A percentile compares a stretch with the other conserved stretches of the same genome.
Evolutionary conservation across 805 yeast genomes (phyloP).

Genomic region (Tetrapisispora namnaoensis): DNA sequence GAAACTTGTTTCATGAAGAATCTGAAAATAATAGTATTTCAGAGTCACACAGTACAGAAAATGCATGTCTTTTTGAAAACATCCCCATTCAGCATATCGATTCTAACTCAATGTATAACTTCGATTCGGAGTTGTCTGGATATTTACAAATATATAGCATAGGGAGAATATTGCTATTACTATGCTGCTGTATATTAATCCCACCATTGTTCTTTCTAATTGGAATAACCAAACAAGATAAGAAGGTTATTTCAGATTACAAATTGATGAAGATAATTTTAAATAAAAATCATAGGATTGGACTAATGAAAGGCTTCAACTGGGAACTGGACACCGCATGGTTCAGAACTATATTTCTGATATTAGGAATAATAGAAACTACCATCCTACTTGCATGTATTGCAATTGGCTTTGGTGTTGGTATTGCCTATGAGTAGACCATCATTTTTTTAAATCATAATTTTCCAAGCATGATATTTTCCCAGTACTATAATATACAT

Average conservation of each 20-base stretch:
- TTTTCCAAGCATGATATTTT: not conserved
- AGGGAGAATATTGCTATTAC: slow-evolving; percentile 10
- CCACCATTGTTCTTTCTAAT: slow-evolving; percentile 27
- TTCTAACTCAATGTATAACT: slow-evolving; percentile 18
- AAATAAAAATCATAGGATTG: slow-evolving; percentile 17
- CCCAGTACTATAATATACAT: too few species aligned
- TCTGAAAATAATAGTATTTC: not conserved
- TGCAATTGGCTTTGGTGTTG: slow-evolving; percentile 38
- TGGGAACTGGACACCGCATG: slow-evolving; percentile 26
- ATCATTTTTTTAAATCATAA: too few species aligned
- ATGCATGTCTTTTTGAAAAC: not conserved
- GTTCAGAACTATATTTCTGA: slow-evolving; percentile 26
- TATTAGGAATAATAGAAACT: slow-evolving; percentile 25
- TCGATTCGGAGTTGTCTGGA: slow-evolving; percentile 12
- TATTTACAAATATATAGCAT: slow-evolving; percentile 20
- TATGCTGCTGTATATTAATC: slow-evolving; percentile 13
- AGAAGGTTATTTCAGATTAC: slow-evolving; percentile 15
- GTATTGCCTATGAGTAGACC: slow-evolving; percentile 14
- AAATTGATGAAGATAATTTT: slow-evolving; percentile 20
- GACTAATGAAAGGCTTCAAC: slow-evolving; percentile 21
- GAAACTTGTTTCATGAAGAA: not conserved
- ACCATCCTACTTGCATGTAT: slow-evolving; percentile 32
- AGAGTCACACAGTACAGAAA: not conserved
- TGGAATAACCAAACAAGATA: slow-evolving; percentile 10
- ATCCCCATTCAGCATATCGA: slow-evolving; percentile 18